A percentile compares a stretch with the other conserved stretches of the same genome.
Conservation (phyloP, 1,139 yeast genomes). For the Debaryomyces subglobosus region DNA sequence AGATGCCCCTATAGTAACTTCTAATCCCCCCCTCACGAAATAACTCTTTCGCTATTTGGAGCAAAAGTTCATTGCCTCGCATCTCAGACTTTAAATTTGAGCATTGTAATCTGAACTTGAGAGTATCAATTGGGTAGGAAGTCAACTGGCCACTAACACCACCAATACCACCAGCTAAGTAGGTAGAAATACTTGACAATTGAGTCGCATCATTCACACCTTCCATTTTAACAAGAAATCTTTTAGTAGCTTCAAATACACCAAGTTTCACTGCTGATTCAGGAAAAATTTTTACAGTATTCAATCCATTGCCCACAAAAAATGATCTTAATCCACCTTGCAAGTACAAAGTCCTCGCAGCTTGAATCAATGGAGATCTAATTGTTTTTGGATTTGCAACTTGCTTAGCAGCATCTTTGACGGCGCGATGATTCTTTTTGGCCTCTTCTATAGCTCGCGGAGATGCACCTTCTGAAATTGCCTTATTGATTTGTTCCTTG, state of each 20-base stretch:
- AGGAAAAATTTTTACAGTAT: slow-evolving; percentile 92
- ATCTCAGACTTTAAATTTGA: slow-evolving; percentile 64
- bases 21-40: slow-evolving; percentile 76
- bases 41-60: slow-evolving; percentile 74
- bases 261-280: slow-evolving; percentile 98
- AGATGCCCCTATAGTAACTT: slow-evolving; percentile 82
- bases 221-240: slow-evolving; percentile 70
- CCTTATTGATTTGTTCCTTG: slow-evolving; percentile 50
- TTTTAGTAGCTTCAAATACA: slow-evolving; percentile 85
- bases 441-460: slow-evolving; percentile 43
- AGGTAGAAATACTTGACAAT: slow-evolving; percentile 76
- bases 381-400: slow-evolving; percentile 40
- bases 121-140: slow-evolving; percentile 94
- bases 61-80: slow-evolving; percentile 62
- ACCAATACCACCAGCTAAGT: slow-evolving; percentile 92
- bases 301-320: slow-evolving; percentile 95
- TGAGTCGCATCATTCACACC: slow-evolving; percentile 75
- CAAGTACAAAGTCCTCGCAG: slow-evolving; percentile 77
- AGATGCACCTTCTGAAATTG: slow-evolving; percentile 41
- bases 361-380: slow-evolving; percentile 74
- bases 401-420: slow-evolving; percentile 23
- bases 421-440: slow-evolving; percentile 30
- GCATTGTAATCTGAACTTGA: slow-evolving; percentile 83
- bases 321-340: slow-evolving; percentile 89
- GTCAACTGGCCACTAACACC: slow-evolving; percentile 92